Evolutionary conservation across 768 basidiomycete genomes (phyloP), one percentile per base, ranked within the genome.

Genomic region (Filobasidium wieringae): DNA sequence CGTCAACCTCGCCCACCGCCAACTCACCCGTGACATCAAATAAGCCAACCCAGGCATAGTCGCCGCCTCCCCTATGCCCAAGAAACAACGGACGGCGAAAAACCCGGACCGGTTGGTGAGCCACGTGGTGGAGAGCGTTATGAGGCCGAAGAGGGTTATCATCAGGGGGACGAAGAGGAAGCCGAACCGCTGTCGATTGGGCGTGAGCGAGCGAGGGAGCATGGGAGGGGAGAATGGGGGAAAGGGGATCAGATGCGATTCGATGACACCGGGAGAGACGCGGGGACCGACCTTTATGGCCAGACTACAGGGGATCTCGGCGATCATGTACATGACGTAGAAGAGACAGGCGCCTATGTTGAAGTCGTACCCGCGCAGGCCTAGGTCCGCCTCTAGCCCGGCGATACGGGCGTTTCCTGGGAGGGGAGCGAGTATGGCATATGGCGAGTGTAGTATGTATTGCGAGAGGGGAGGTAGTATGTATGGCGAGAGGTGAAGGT

Each of bases 371-470:
- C 66, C 66, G 6, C 26, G 31, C 8, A 70, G 52, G 0, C 43
- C 30, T 6, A 70, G 54, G 24, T 70, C 61, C 53, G 53, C 60
- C 57, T 68, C 68, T 7, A 68, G 51, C 0, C 67, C 68, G 7
- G 68, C 68, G 8, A 59, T 29, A 17, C 58, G 29, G 4, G 58
- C 58, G 22, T 59, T 59, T 7, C 55, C 55, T 43, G 41, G 9
- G 41, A 22, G 8, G 19, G 19, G n/a, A n/a, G n/a, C n/a, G n/a
- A n/a, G n/a, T n/a, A n/a, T n/a, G n/a, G n/a, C n/a, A n/a, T n/a
- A n/a, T n/a, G n/a, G n/a, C n/a, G n/a, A n/a, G n/a, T n/a, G n/a
- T n/a, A n/a, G n/a, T n/a, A n/a, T n/a, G n/a, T n/a, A n/a, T n/a
- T n/a, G n/a, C n/a, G n/a, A n/a, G n/a, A n/a, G n/a, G n/a, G n/a